Percentiles rank a stretch among this genome's conserved stretches.
Conservation (phyloP, 495 filamentous ascomycete genomes). For the Ascodesmis nigricans region DNA sequence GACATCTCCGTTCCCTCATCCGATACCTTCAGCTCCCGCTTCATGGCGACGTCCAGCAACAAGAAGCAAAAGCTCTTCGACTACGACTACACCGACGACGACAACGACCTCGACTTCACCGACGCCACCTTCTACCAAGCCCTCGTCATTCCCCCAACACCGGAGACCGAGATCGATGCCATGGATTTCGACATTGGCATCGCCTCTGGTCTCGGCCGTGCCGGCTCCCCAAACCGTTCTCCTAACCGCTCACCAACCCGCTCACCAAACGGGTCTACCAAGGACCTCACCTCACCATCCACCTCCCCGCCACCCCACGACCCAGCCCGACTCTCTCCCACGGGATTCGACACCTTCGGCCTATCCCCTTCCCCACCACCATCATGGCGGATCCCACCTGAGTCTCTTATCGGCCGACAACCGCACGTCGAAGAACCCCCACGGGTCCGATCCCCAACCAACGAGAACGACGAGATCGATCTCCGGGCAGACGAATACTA, state of each 20-base stretch:
- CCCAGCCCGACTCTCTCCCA: constrained; percentile 12
- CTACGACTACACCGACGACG: neutral
- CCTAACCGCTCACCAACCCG: constrained; percentile 11
- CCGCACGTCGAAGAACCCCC: constrained; percentile 16
- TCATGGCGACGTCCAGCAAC: no score
- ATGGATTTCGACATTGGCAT: constrained; percentile 12
- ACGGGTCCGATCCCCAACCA: constrained; percentile 18
- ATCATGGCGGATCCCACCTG: constrained; percentile 19
- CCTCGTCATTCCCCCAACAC: neutral
- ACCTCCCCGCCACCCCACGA: constrained; percentile 13
- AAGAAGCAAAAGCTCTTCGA: constrained; percentile 15
- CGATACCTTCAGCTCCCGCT: no score
- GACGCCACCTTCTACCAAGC: neutral
- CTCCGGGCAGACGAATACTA: constrained; percentile 11
- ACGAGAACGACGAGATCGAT: constrained; percentile 16
- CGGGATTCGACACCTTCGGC: constrained; percentile 1
- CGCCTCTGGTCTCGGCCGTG: constrained; percentile 15
- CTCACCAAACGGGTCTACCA: constrained; percentile 8
- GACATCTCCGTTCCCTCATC: constrained; percentile 7
- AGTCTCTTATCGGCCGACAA: constrained; percentile 16
- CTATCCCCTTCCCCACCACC: constrained; percentile 13
- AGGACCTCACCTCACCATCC: constrained; percentile 10
- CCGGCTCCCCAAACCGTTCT: constrained; percentile 17
- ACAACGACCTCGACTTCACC: neutral
- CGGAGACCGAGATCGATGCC: neutral